Evolutionary conservation across 176 grass and related monocot genomes (phyloP).

Genomic region (Carex myosuroides): DNA sequence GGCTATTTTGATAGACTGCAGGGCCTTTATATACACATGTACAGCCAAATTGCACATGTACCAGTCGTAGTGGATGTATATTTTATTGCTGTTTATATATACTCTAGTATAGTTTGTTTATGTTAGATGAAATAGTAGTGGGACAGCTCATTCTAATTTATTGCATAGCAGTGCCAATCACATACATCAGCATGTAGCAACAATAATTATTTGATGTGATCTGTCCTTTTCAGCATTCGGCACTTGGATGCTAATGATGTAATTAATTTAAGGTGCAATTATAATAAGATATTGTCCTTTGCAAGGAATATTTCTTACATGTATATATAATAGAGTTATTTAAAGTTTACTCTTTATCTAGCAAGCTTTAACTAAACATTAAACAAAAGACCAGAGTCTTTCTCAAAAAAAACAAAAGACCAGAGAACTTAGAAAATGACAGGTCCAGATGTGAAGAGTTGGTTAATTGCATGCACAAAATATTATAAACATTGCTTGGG

Average conservation of each 20-base stretch:
- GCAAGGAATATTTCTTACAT: not conserved
- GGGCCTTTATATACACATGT: slow-evolving; percentile 1
- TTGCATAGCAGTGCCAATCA: slow-evolving; percentile 20
- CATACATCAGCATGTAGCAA: slow-evolving; percentile 8
- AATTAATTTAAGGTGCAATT: not conserved
- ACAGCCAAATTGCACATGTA: slow-evolving; percentile 15
- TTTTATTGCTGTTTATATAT: slow-evolving; percentile 6
- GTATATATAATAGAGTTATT: not conserved
- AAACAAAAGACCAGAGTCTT: not conserved
- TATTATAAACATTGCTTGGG: not conserved
- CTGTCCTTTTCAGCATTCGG: slow-evolving; percentile 15
- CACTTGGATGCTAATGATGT: not conserved
- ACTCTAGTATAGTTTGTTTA: not conserved
- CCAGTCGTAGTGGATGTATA: not conserved
- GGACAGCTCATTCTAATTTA: slow-evolving; percentile 21
- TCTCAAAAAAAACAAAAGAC: not conserved
- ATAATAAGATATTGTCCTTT: not conserved
- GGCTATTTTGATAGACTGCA: not conserved
- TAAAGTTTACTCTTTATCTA: not conserved
- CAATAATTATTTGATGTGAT: slow-evolving; percentile 19
- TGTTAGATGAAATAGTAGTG: slow-evolving; percentile 16
- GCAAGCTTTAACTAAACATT: not conserved
- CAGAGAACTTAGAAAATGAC: not conserved
- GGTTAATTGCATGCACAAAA: not conserved
- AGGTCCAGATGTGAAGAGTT: not conserved